These are phyloP conservation scores for Monascus purpureus DNA, from an alignment of 495 filamentous ascomycete species.

Conservation along the genomic window DNA sequence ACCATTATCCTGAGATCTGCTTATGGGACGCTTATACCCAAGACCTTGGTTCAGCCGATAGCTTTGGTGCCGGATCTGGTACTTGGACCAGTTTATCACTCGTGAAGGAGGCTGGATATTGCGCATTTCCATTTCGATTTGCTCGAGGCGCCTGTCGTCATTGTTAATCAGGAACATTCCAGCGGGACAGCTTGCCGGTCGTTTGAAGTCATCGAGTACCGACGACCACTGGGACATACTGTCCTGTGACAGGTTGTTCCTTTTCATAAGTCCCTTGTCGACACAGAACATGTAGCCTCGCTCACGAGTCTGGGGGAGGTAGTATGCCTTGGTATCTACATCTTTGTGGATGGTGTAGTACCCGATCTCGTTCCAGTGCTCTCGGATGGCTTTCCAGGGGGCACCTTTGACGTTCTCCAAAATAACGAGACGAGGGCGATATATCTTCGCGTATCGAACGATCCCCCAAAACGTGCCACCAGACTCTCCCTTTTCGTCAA, in stretches of 20 bases:
- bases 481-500: constrained; percentile 50
- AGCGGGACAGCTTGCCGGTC: constrained; percentile 48
- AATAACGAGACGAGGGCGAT: constrained; percentile 50
- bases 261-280: constrained; percentile 22
- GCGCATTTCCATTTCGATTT: constrained; percentile 28
- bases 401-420: constrained; percentile 59
- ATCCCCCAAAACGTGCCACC: constrained; percentile 54
- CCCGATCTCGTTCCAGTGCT: constrained; percentile 34
- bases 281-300: constrained; percentile 61
- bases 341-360: constrained; percentile 35
- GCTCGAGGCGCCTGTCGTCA: constrained; percentile 42
- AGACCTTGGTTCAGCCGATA: constrained; percentile 31
- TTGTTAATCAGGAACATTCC: constrained; percentile 45
- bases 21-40: constrained; percentile 40
- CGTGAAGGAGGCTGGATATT: constrained; percentile 5
- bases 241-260: constrained; percentile 4
- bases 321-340: constrained; percentile 63
- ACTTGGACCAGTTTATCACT: constrained; percentile 39
- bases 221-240: constrained; percentile 17
- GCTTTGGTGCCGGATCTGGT: constrained; percentile 40
- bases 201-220: constrained; percentile 30
- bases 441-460: constrained; percentile 37
- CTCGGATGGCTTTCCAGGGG: constrained; percentile 45
- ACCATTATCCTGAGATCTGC: constrained; percentile 39
- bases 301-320: constrained; percentile 64